These are phyloP conservation scores for Fusarium subtropicale DNA, from an alignment of 2,329 filamentous ascomycete genomes.

Conservation along the genomic window DNA sequence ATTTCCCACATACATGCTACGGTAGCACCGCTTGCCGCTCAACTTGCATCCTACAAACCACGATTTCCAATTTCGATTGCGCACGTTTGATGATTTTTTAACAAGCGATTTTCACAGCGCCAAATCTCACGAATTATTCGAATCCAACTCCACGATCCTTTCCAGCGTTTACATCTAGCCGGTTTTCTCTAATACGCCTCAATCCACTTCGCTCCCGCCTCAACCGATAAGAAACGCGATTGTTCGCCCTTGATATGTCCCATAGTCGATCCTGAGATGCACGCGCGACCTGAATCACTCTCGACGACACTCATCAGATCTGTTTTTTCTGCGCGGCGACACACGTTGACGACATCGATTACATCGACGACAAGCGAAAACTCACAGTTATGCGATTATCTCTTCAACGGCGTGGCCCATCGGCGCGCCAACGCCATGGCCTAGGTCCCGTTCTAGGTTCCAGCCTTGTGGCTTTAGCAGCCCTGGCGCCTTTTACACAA, in stretches of 20 bases:
- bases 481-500: slow-evolving; percentile 57
- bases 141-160: slow-evolving; percentile 2
- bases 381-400: slow-evolving; percentile 61
- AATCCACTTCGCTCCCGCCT: slow-evolving; percentile 14
- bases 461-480: slow-evolving; percentile 56
- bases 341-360: slow-evolving; percentile 15
- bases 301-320: slow-evolving; percentile 28
- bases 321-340: slow-evolving; percentile 17
- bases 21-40: slow-evolving; percentile 31
- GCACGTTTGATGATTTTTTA: slow-evolving; percentile 9
- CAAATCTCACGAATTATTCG: slow-evolving; percentile 12
- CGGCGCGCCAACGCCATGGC: slow-evolving; percentile 54
- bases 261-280: slow-evolving; percentile 49
- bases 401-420: slow-evolving; percentile 55
- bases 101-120: slow-evolving; percentile 20
- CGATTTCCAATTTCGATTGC: slow-evolving; percentile 29
- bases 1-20: slow-evolving; percentile 53
- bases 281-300: slow-evolving; percentile 32
- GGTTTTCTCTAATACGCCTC: slow-evolving; percentile 2
- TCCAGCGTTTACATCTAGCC: slow-evolving; percentile 4
- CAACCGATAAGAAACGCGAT: slow-evolving; percentile 32
- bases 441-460: slow-evolving; percentile 42
- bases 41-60: slow-evolving; percentile 41
- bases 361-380: slow-evolving; percentile 34
- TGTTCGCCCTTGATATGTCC: slow-evolving; percentile 46